Percentiles rank a stretch among this genome's conserved stretches.
Evolutionary conservation across 192 early-diverging fungal genomes (phyloP).

Genomic region (Phycomyces nitens): DNA sequence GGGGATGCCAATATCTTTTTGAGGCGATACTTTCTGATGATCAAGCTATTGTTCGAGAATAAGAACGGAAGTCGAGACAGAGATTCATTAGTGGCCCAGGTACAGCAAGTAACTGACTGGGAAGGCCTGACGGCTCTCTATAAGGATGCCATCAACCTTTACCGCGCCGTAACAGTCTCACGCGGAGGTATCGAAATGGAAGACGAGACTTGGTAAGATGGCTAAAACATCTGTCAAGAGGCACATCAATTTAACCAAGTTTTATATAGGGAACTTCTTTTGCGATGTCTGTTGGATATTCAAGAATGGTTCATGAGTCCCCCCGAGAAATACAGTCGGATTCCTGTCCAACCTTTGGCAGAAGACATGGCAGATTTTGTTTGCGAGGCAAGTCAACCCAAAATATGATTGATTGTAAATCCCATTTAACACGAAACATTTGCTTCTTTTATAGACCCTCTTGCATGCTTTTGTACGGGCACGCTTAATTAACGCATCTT

Average conservation of each 20-base stretch:
- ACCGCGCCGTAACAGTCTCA: constrained; percentile 52
- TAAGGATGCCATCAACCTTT: constrained; percentile 66
- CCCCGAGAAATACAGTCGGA: constrained; percentile 36
- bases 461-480: constrained; percentile 65
- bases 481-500: constrained; percentile 36
- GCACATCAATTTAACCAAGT: background rate
- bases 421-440: no score
- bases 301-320: constrained; percentile 53
- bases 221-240: background rate
- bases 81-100: background rate
- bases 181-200: constrained; percentile 53
- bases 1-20: constrained; percentile 57
- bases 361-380: constrained; percentile 64
- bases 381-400: constrained; percentile 50
- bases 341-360: constrained; percentile 35
- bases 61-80: constrained; percentile 23
- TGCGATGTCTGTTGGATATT: constrained; percentile 59
- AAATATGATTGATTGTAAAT: background rate
- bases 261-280: constrained; percentile 54
- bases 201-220: constrained; percentile 47
- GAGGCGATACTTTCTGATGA: constrained; percentile 62
- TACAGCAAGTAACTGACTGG: constrained; percentile 30
- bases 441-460: constrained; percentile 46
- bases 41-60: constrained; percentile 61
- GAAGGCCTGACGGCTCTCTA: constrained; percentile 53